Evolutionary conservation across 495 filamentous ascomycete species (phyloP).

Genomic region (Hypoxylon lienhwacheense): DNA sequence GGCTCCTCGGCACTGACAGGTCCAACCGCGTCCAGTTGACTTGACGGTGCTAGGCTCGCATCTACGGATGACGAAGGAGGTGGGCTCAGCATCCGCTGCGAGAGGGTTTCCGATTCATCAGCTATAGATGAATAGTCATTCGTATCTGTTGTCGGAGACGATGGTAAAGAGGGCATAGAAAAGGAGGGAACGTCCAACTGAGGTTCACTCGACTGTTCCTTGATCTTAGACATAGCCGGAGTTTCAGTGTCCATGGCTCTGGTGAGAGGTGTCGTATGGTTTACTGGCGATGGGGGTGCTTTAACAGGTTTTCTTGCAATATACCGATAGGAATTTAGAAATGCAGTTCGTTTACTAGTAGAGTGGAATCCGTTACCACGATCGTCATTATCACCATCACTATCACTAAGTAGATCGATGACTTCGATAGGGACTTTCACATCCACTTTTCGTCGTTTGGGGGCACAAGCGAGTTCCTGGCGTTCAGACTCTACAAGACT

Average conservation of each 20-base stretch:
- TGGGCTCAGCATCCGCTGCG: background rate
- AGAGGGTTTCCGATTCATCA: background rate
- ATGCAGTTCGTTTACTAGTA: too few species aligned
- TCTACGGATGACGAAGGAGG: conserved; percentile 10
- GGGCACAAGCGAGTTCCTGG: background rate
- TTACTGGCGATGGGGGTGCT: too few species aligned
- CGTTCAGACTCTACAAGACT: background rate
- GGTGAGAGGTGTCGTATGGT: too few species aligned
- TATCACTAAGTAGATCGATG: conserved; percentile 22
- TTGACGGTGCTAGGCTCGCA: background rate
- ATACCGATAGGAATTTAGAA: too few species aligned
- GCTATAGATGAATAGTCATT: background rate
- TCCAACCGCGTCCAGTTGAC: background rate
- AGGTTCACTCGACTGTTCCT: background rate
- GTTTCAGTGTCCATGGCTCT: too few species aligned
- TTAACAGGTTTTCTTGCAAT: too few species aligned
- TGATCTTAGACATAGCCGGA: too few species aligned
- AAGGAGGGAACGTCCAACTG: background rate
- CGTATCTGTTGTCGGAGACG: background rate
- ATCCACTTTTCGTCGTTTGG: conserved; percentile 17
- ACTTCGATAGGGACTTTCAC: background rate
- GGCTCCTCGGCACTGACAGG: conserved; percentile 8
- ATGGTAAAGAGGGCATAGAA: too few species aligned
- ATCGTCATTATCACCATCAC: conserved; percentile 2
- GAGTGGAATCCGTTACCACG: background rate